Evolutionary conservation across 2,329 filamentous ascomycete species (phyloP), one percentile per base, ranked within the genome.

Genomic region (Nannizzia gypsea): DNA sequence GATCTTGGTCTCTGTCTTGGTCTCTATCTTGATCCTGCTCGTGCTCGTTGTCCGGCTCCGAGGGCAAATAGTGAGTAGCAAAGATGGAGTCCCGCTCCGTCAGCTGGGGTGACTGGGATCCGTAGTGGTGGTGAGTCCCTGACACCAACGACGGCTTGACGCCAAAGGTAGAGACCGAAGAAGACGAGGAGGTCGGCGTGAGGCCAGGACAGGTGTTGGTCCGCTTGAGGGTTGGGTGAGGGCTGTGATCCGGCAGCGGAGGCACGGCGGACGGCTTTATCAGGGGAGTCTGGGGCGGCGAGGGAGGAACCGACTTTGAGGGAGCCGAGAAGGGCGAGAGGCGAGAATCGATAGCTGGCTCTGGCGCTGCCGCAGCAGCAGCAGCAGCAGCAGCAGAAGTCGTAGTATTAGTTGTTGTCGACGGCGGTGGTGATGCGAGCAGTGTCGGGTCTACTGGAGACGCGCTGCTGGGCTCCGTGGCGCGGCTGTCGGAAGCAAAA

Each of bases 61-160:
- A 76, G 61, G 76, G 74, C 0, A 80, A 71, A 69, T 84, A 85
- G 64, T 82, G 81, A 36, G 82, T 84, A 58, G 82, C 81, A 67
- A 84, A 84, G 68, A 85, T 84, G 70, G 79, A 82, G 69, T 85
- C 82, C 66, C 82, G 74, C 70, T 85, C 82, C 26, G 81, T 82
- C 63, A 84, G 73, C 71, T 81, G 81, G 55, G 81, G 80, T 31
- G 68, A 70, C 56, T 73, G 66, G 15, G 65, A 59, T 46, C 62
- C 63, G 62, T 62, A 64, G 36, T 62, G 60, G 36, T 62, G 28
- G 6, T 31, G 31, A 3, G 31, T 11, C 3, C 9, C 55, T n/a
- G n/a, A n/a, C n/a, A n/a, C n/a, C 46, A 62, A 40, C n/a, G 61
- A 63, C 60, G 62, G 48, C 38, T 17, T 42, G 15, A 5, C 15